phyloP scores from a whole-genome alignment of 2,329 filamentous ascomycete species.

The Xylaria sp. region DNA sequence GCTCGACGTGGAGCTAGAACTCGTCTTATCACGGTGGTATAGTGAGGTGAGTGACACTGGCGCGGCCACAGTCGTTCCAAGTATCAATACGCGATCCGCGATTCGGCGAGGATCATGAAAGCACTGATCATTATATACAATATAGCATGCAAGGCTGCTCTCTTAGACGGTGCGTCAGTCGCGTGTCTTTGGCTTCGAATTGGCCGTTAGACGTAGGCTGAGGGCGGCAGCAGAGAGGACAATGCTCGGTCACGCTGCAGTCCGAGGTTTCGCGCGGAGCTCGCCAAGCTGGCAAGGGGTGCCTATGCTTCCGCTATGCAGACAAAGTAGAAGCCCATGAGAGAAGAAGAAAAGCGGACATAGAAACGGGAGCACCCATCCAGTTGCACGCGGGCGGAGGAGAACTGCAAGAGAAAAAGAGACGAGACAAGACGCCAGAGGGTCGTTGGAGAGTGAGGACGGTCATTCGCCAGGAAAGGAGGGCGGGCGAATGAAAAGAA shows the following conservation, averaged over 20 bases:
- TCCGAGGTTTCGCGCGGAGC: background rate
- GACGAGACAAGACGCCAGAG: slow-evolving; percentile 17
- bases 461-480: slow-evolving; percentile 36
- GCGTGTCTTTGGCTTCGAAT: slow-evolving; percentile 3
- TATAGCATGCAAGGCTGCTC: slow-evolving; percentile 3
- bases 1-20: slow-evolving; percentile 13
- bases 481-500: slow-evolving; percentile 38
- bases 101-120: slow-evolving; percentile 9
- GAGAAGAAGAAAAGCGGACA: slow-evolving; percentile 18
- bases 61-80: slow-evolving; percentile 11
- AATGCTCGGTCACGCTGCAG: slow-evolving; percentile 5
- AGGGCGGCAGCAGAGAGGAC: background rate
- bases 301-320: slow-evolving; percentile 7
- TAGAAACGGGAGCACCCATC: slow-evolving; percentile 26
- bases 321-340: slow-evolving; percentile 16
- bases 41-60: slow-evolving; percentile 10
- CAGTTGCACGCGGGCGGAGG: slow-evolving; percentile 27
- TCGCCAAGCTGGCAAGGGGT: background rate
- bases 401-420: slow-evolving; percentile 28
- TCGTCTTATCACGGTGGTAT: slow-evolving; percentile 9
- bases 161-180: background rate
- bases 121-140: slow-evolving; percentile 16
- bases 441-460: slow-evolving; percentile 31
- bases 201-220: background rate
- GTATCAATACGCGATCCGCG: slow-evolving; percentile 28